These are phyloP conservation scores for Vanrija pseudolonga DNA, from an alignment of 1,284 basidiomycete genomes.

Conservation along the genomic window DNA sequence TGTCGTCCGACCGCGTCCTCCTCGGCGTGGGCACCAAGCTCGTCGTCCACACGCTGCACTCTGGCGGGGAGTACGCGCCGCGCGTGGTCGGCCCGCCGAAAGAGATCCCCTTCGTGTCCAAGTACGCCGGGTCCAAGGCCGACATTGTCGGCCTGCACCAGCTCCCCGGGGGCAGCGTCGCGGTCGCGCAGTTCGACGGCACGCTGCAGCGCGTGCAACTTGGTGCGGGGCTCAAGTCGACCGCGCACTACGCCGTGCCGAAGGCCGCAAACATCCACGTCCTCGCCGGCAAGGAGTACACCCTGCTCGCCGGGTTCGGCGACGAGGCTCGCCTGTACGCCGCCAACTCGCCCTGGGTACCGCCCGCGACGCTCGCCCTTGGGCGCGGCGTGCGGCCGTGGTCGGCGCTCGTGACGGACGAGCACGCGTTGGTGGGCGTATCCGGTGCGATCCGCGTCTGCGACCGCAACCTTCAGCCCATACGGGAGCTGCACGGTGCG, in stretches of 20 bases:
- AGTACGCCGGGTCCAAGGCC: slow-evolving; percentile 18
- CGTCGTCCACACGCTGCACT: slow-evolving; percentile 29
- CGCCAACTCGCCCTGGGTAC: slow-evolving; percentile 34
- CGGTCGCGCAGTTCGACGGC: slow-evolving; percentile 39
- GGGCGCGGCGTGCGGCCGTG: slow-evolving; percentile 26
- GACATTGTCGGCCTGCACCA: slow-evolving; percentile 36
- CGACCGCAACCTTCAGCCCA: not conserved
- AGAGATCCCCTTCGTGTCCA: slow-evolving; percentile 22
- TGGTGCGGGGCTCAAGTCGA: not conserved
- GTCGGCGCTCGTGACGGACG: slow-evolving; percentile 25
- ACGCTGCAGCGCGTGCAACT: slow-evolving; percentile 29
- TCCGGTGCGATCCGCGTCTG: slow-evolving; percentile 6
- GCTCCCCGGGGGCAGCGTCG: slow-evolving; percentile 15
- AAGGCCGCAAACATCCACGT: slow-evolving; percentile 10
- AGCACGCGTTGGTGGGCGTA: slow-evolving; percentile 7
- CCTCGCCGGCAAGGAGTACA: slow-evolving; percentile 7
- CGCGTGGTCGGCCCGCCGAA: not conserved
- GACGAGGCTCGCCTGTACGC: slow-evolving; percentile 26
- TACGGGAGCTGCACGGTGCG: too few species aligned
- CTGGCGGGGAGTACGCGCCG: not conserved
- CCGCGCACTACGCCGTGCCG: slow-evolving; percentile 18
- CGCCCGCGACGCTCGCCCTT: slow-evolving; percentile 23
- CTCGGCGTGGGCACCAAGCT: slow-evolving; percentile 34
- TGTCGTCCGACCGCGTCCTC: slow-evolving; percentile 23
- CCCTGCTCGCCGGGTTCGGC: slow-evolving; percentile 25